Evolutionary conservation across 176 grass and related monocot species (phyloP).

Genomic region (Tuctoria greenei): DNA sequence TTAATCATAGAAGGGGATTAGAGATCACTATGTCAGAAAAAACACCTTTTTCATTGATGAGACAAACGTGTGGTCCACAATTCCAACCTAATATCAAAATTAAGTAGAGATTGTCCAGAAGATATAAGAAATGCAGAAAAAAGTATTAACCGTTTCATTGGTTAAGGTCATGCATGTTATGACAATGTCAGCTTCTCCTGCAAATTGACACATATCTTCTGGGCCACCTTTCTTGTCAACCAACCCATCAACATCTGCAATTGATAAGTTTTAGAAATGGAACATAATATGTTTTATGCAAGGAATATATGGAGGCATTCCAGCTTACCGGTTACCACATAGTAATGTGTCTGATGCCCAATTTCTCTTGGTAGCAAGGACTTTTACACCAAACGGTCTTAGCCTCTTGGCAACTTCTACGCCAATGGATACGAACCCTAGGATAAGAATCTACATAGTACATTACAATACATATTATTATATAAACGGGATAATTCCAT

Average conservation of each 20-base stretch:
- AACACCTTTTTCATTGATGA: constrained; percentile 85
- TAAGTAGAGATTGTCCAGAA: not conserved
- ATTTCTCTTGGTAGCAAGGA: constrained; percentile 86
- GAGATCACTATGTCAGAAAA: not conserved
- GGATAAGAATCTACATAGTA: constrained; percentile 65
- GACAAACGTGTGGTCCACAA: constrained; percentile 71
- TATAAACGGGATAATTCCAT: constrained; percentile 5
- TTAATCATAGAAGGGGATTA: not conserved
- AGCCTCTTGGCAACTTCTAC: constrained; percentile 78
- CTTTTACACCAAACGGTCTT: constrained; percentile 85
- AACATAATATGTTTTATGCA: not conserved
- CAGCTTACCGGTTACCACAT: constrained; percentile 67
- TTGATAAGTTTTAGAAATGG: constrained; percentile 26
- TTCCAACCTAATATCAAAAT: constrained; percentile 52
- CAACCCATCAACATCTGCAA: constrained; percentile 52
- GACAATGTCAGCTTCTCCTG: constrained; percentile 82
- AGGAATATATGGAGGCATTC: not conserved
- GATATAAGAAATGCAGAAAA: not conserved
- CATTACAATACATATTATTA: constrained; percentile 10
- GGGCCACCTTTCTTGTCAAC: constrained; percentile 74
- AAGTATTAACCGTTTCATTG: constrained; percentile 60
- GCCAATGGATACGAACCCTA: constrained; percentile 95
- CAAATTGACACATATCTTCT: constrained; percentile 70
- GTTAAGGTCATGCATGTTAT: constrained; percentile 66
- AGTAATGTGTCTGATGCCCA: constrained; percentile 52